These are phyloP conservation scores for Fusarium nygamai DNA, from an alignment of 2,329 filamentous ascomycete species.

Conservation along the genomic window DNA sequence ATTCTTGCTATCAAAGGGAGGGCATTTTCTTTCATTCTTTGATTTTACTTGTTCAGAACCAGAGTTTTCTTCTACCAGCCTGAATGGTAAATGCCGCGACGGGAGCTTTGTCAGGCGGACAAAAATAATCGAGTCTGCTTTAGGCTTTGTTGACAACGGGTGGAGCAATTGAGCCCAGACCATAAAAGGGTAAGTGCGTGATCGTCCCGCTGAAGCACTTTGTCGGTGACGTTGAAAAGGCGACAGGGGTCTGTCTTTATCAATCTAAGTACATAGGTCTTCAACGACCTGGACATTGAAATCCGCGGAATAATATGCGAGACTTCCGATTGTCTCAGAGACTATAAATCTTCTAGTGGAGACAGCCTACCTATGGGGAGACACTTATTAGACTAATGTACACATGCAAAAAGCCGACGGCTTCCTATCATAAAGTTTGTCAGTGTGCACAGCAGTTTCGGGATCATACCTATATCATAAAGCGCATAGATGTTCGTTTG, in stretches of 20 bases:
- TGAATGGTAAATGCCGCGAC: slow-evolving; percentile 18
- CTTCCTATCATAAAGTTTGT: not conserved
- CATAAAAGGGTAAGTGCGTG: slow-evolving; percentile 12
- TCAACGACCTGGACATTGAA: not conserved
- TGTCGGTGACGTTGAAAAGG: not conserved
- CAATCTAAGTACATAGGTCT: slow-evolving; percentile 14
- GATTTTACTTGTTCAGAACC: not conserved
- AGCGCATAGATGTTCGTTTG: not conserved
- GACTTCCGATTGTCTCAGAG: not conserved
- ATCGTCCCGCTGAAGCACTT: slow-evolving; percentile 20
- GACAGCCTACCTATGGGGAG: not conserved
- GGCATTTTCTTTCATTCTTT: not conserved
- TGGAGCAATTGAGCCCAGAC: not conserved
- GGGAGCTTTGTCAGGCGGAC: not conserved
- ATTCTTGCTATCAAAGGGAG: too few relatives aligned
- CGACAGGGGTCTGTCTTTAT: slow-evolving; percentile 29
- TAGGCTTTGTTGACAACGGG: not conserved
- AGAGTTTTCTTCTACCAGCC: not conserved
- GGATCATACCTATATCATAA: not conserved
- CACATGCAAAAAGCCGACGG: not conserved
- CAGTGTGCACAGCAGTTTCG: not conserved
- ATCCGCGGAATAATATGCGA: not conserved
- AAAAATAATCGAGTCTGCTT: slow-evolving; percentile 7
- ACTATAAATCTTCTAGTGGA: not conserved
- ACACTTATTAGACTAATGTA: not conserved